Percentiles rank a stretch among this genome's conserved stretches.
Conservation (phyloP, 73 alveolate species). For the Breviolum minutum region DNA sequence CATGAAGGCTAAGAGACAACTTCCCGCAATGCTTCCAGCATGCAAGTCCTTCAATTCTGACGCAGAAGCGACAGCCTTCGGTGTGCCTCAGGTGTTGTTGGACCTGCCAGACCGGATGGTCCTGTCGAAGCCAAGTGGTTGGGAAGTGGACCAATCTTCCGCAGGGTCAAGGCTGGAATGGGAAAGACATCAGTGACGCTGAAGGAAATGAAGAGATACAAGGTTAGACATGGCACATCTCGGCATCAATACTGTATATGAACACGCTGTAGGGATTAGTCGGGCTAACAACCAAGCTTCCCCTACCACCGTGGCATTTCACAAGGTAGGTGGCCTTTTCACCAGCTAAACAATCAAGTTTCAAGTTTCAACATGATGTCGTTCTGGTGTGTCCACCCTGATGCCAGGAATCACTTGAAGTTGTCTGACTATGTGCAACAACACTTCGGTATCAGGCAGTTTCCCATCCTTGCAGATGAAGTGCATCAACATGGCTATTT, state of each 20-base stretch:
- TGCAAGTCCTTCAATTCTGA: neutral
- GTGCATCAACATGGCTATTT: conserved; percentile 48
- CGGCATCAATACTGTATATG: no score
- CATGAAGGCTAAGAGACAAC: neutral
- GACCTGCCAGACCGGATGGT: conserved; percentile 27
- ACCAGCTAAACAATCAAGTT: no score
- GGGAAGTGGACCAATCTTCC: conserved; percentile 73
- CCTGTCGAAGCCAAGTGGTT: conserved; percentile 50
- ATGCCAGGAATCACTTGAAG: neutral
- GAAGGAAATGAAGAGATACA: no score
- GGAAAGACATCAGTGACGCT: no score
- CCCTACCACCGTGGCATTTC: neutral
- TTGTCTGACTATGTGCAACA: conserved; percentile 3
- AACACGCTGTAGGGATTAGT: no score
- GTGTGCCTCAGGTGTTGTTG: conserved; percentile 37
- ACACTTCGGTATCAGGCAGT: neutral
- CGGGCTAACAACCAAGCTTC: no score
- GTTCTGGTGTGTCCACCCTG: neutral
- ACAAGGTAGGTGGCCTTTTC: no score
- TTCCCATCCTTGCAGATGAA: conserved; percentile 36
- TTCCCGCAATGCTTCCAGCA: neutral
- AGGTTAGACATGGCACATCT: no score
- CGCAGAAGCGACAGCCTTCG: neutral
- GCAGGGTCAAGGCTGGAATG: no score
- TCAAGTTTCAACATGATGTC: no score